Evolutionary conservation across 164 flowering plant genomes (phyloP).

Genomic region (Vitis rupestris): DNA sequence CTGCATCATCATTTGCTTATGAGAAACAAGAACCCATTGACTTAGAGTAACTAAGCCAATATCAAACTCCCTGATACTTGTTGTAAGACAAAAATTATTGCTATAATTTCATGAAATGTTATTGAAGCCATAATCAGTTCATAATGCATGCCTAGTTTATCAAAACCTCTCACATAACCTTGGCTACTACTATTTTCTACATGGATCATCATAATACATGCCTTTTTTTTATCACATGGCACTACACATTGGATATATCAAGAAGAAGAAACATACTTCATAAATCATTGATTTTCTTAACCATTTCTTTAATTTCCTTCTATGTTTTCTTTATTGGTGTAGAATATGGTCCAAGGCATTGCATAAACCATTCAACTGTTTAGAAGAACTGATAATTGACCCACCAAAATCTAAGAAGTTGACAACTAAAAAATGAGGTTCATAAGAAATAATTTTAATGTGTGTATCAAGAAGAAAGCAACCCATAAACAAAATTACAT

Average conservation of each 20-base stretch:
- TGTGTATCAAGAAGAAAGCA: too few relatives aligned
- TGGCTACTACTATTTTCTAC: too few relatives aligned
- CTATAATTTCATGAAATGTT: not conserved
- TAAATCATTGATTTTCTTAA: slow-evolving; percentile 89
- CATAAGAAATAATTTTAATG: too few relatives aligned
- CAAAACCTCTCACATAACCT: too few relatives aligned
- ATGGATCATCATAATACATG: too few relatives aligned
- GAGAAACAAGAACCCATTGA: slow-evolving; percentile 99
- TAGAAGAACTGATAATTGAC: not conserved
- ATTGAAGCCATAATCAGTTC: not conserved
- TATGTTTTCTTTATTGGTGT: slow-evolving; percentile 73
- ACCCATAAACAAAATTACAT: too few relatives aligned
- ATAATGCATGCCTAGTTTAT: not conserved
- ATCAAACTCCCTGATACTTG: slow-evolving; percentile 96
- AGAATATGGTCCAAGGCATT: slow-evolving; percentile 95
- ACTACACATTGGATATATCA: not conserved
- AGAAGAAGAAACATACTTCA: slow-evolving; percentile 55
- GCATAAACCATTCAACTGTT: slow-evolving; percentile 16
- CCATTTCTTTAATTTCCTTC: slow-evolving; percentile 92
- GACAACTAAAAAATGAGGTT: too few relatives aligned
- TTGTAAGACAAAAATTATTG: not conserved
- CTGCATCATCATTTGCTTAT: slow-evolving; percentile 99
- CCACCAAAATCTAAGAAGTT: not conserved
- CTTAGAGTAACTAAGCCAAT: slow-evolving; percentile 97
- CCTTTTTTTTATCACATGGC: too few relatives aligned